Evolutionary conservation across 2,329 filamentous ascomycete genomes (phyloP).

Genomic region (Onygenales sp.): DNA sequence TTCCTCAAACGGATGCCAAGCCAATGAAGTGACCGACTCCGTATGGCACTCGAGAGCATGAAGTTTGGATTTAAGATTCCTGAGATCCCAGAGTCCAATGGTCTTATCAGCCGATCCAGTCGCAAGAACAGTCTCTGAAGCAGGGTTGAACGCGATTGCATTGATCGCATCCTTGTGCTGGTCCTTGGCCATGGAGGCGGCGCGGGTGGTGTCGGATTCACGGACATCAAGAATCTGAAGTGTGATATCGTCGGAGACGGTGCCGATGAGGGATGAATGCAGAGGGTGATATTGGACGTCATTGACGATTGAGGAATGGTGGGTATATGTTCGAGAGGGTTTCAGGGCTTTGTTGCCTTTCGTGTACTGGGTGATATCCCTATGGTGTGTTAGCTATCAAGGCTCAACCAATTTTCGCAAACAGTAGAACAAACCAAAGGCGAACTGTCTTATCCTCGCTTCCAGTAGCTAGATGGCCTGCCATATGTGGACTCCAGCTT

Average conservation of each 20-base stretch:
- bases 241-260: conserved; percentile 89
- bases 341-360: conserved; percentile 60
- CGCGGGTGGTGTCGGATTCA: conserved; percentile 52
- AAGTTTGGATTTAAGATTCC: conserved; percentile 80
- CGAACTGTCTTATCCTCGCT: conserved; percentile 88
- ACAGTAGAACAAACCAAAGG: conserved; percentile 57
- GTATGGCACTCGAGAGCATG: conserved; percentile 83
- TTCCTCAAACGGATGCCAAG: conserved; percentile 89
- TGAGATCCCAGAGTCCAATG: conserved; percentile 88
- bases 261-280: conserved; percentile 75
- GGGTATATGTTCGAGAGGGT: conserved; percentile 67
- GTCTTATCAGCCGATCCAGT: conserved; percentile 94
- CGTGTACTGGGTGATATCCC: conserved; percentile 71
- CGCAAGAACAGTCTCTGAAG: conserved; percentile 78
- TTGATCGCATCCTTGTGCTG: conserved; percentile 93
- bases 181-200: conserved; percentile 58
- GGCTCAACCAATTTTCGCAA: neutral
- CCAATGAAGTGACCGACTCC: conserved; percentile 80
- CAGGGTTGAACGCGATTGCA: conserved; percentile 87
- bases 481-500: conserved; percentile 78
- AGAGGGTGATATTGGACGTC: conserved; percentile 93
- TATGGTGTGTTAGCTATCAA: conserved; percentile 23
- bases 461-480: conserved; percentile 76
- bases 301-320: conserved; percentile 87
- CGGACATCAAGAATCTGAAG: conserved; percentile 88